Conservation (phyloP, 2,329 filamentous ascomycete species). For the Colletotrichum sp. region DNA sequence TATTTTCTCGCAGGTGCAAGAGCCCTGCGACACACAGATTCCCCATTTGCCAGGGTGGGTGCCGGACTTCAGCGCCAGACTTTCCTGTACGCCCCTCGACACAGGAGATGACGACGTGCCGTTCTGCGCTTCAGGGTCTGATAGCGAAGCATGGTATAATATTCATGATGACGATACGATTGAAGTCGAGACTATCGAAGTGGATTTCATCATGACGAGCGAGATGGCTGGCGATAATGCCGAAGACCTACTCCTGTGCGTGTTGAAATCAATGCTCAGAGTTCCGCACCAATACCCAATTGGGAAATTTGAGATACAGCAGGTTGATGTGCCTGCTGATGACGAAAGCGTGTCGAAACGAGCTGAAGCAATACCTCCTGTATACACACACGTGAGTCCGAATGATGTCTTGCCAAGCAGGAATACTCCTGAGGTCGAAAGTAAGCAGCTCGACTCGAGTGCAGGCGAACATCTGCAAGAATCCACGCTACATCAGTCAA, state of each 20-base stretch:
- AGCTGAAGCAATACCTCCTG: accelerated
- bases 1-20: neutral
- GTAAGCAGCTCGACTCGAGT: too few species aligned
- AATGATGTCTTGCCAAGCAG: too few species aligned
- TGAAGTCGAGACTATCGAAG: neutral
- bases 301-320: neutral
- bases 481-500: neutral
- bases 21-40: neutral
- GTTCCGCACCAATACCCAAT: neutral
- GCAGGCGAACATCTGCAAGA: too few species aligned
- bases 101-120: neutral
- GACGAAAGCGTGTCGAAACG: accelerated
- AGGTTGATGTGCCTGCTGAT: too few species aligned
- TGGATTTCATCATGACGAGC: neutral
- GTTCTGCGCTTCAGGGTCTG: neutral
- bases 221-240: neutral
- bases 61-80: neutral
- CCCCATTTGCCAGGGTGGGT: neutral
- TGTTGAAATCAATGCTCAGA: neutral
- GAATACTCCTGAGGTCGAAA: too few species aligned
- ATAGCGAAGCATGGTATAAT: neutral
- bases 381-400: too few species aligned
- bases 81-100: accelerated
- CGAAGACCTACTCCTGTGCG: neutral
- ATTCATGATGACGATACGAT: neutral